Evolutionary conservation across 2,329 filamentous ascomycete species (phyloP).

Genomic region (Phialophora tarda): DNA sequence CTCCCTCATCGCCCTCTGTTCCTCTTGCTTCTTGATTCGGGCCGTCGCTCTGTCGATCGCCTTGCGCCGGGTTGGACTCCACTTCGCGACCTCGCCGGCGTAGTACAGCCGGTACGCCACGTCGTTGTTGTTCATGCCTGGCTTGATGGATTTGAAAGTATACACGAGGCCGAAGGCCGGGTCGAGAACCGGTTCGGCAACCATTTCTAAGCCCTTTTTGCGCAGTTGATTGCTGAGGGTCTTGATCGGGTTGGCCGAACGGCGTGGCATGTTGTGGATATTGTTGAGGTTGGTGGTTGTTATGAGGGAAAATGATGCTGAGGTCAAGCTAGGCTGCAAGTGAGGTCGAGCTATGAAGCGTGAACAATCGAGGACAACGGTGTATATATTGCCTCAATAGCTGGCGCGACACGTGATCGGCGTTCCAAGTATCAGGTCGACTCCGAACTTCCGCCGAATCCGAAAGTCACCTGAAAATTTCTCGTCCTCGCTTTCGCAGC

Average conservation of each 20-base stretch:
- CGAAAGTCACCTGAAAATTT: conserved; percentile 11
- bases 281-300: background rate
- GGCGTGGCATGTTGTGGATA: background rate
- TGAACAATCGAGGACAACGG: background rate
- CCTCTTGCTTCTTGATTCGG: conserved; percentile 18
- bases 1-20: conserved; percentile 7
- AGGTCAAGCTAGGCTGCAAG: background rate
- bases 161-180: conserved; percentile 29
- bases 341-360: background rate
- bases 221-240: conserved; percentile 26
- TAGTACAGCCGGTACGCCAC: conserved; percentile 32
- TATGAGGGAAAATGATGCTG: background rate
- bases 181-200: conserved; percentile 23
- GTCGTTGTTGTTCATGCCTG: conserved; percentile 29
- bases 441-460: conserved; percentile 22
- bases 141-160: conserved; percentile 26
- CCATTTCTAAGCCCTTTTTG: conserved; percentile 30
- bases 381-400: conserved; percentile 18
- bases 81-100: conserved; percentile 27
- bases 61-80: conserved; percentile 29
- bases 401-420: conserved; percentile 29
- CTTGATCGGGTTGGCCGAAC: conserved; percentile 19
- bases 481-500: background rate
- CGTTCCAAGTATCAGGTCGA: conserved; percentile 19
- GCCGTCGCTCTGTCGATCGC: conserved; percentile 26